Base-by-base conservation (phyloP, 139 green algal species). In the Picochlorum sp. region DNA sequence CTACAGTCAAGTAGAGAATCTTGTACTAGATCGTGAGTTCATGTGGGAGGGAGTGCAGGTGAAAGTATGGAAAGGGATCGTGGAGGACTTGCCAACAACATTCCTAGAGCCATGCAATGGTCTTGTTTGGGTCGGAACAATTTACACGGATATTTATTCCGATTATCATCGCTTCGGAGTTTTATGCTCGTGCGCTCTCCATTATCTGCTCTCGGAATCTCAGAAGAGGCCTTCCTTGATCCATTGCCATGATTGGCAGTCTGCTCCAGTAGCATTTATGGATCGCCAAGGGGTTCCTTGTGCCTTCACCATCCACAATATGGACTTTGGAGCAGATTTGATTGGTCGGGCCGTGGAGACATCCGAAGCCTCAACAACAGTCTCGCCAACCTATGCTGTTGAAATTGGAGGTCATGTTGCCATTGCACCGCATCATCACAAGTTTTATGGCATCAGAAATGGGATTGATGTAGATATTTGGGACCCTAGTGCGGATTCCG, bases 391-490 rank as follows among this genome's bases (percentile, higher is more conserved):
- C 0, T 98, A 98, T 66, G 88, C 87, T 1, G 49, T 72, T 7
- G 92, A 98, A 73, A 79, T 95, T 50, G 74, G 62, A 10, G 89
- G 87, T 10, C 70, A 90, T 76, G 77, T 81, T 4, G 76, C 81
- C 8, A 75, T 96, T 8, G 83, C 79, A 1, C 68, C 83, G 1
- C 69, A 91, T 74, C 67, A 92, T 30, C 60, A 59, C 71, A 95
- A 94, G 75, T 86, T 96, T 67, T 92, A 82, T 54, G 89, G 89
- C 61, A 86, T 96, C 57, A 72, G 76, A 44, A 98, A 98, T 70
- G 93, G 93, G 52, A 98, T 98, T 61, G 93, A 98, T 79, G 65
- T 81, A 30, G 93, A 98, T 72, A 92, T 97, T 59, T 98, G 93
- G 93, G 88, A 98, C 72, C 93, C 93, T 8, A 57, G 66, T 6